Evolutionary conservation across 2,329 filamentous ascomycete species (phyloP).

Genomic region (Orbilia javanica): DNA sequence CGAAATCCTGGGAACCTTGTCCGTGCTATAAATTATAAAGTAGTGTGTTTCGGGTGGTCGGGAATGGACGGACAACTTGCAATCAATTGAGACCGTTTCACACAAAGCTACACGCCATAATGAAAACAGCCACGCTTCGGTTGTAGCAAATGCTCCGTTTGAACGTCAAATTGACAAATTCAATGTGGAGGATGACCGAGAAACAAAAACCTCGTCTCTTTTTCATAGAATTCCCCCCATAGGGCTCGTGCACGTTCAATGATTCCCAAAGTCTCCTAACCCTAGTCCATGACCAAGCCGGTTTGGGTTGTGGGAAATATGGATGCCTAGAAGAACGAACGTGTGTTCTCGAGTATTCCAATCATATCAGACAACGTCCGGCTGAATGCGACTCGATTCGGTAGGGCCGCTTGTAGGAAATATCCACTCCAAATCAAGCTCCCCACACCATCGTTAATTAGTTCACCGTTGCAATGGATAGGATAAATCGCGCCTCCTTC

Average conservation of each 20-base stretch:
- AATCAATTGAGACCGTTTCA: slow-evolving; percentile 26
- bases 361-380: slow-evolving; percentile 57
- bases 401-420: slow-evolving; percentile 38
- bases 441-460: slow-evolving; percentile 25
- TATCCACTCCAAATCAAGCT: slow-evolving; percentile 38
- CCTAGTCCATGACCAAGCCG: slow-evolving; percentile 45
- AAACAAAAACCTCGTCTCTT: slow-evolving; percentile 19
- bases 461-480: slow-evolving; percentile 13
- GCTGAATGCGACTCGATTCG: slow-evolving; percentile 59
- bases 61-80: slow-evolving; percentile 1
- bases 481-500: slow-evolving; percentile 58
- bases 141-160: slow-evolving; percentile 46
- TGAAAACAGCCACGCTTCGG: slow-evolving; percentile 18
- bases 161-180: slow-evolving; percentile 53
- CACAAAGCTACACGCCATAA: not conserved
- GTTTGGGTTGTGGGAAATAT: slow-evolving; percentile 58
- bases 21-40: slow-evolving; percentile 4
- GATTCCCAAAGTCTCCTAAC: slow-evolving; percentile 11
- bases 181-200: slow-evolving; percentile 16
- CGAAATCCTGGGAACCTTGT: slow-evolving; percentile 1
- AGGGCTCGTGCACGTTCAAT: slow-evolving; percentile 54
- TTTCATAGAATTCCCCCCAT: slow-evolving; percentile 17
- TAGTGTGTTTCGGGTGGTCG: slow-evolving; percentile 33
- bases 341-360: slow-evolving; percentile 34
- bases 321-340: slow-evolving; percentile 57